Percentiles rank a stretch among this genome's conserved stretches.
Conservation (phyloP, 441 rosid genomes). For the Francoa sonchifolia region DNA sequence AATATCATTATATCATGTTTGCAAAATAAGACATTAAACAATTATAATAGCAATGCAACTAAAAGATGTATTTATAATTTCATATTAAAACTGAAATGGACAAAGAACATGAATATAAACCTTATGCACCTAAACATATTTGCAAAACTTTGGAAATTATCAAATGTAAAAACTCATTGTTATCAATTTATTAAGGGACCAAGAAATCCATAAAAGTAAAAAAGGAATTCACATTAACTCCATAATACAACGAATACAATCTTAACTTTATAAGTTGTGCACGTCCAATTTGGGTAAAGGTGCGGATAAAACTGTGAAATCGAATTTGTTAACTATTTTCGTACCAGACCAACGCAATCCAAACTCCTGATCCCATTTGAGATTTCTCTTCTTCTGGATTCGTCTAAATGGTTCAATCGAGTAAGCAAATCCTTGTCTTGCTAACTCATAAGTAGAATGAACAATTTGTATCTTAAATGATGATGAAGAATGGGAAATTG, state of each 20-base stretch:
- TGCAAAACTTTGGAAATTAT: too few relatives aligned
- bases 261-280: conserved; percentile 2
- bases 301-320: conserved; percentile 12
- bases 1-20: too few relatives aligned
- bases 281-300: conserved; percentile 3
- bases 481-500: neutral
- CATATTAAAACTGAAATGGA: too few relatives aligned
- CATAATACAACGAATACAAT: neutral
- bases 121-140: too few relatives aligned
- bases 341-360: conserved; percentile 16
- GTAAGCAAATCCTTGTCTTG: conserved; percentile 11
- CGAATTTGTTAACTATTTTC: neutral
- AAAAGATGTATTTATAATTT: too few relatives aligned
- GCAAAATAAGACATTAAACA: too few relatives aligned
- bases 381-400: conserved; percentile 15
- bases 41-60: too few relatives aligned
- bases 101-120: too few relatives aligned
- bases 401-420: conserved; percentile 21
- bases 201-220: too few relatives aligned
- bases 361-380: conserved; percentile 16
- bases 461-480: neutral
- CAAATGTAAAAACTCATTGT: too few relatives aligned
- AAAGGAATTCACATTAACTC: neutral
- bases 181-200: too few relatives aligned
- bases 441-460: neutral